Conservation (phyloP, 1,139 yeast species). For the Candida sanyaensis region DNA sequence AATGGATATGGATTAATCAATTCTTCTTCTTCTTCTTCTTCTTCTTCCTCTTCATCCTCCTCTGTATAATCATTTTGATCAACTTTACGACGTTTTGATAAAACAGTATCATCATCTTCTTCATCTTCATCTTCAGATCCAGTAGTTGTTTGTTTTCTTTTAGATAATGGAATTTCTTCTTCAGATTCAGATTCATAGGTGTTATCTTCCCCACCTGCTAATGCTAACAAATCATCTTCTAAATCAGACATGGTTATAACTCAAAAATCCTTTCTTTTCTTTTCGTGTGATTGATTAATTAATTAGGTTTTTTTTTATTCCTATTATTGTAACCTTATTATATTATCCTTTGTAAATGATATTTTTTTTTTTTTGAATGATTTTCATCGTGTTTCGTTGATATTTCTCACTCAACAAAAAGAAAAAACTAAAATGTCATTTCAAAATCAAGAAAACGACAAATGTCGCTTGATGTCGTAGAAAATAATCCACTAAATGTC, state of each 20-base stretch:
- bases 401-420: not conserved
- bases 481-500: not conserved
- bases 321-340: no score
- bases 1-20: slow-evolving; percentile 82
- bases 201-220: slow-evolving; percentile 69
- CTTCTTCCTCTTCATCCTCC: slow-evolving; percentile 28
- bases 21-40: slow-evolving; percentile 27
- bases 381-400: not conserved
- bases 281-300: not conserved
- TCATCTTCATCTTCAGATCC: slow-evolving; percentile 24
- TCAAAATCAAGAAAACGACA: no score
- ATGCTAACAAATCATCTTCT: slow-evolving; percentile 87
- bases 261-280: not conserved
- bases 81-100: slow-evolving; percentile 17
- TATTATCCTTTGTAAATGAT: not conserved
- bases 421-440: no score
- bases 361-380: not conserved
- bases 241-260: slow-evolving; percentile 52
- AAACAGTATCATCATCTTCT: slow-evolving; percentile 22
- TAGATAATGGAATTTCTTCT: slow-evolving; percentile 19
- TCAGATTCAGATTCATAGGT: slow-evolving; percentile 23
- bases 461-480: not conserved
- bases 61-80: slow-evolving; percentile 13
- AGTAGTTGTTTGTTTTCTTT: slow-evolving; percentile 18
- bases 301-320: no score